These are phyloP conservation scores for Catharanthus roseus DNA, from an alignment of 257 asterid genomes.

Conservation along the genomic window DNA sequence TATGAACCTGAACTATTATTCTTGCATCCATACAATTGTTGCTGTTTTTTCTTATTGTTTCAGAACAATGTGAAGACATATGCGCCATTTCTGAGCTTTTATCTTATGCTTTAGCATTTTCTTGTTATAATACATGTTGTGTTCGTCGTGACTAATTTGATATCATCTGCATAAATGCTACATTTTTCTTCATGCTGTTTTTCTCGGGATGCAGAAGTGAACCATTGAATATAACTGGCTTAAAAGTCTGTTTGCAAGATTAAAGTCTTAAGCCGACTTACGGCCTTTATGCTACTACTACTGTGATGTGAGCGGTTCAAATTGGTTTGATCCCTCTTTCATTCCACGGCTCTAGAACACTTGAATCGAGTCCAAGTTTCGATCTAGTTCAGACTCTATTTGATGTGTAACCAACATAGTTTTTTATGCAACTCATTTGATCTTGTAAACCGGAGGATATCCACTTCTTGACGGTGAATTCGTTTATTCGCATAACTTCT, in stretches of 20 bases:
- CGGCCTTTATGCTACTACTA: too few relatives aligned
- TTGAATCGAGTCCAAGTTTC: too few relatives aligned
- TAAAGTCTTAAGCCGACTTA: too few relatives aligned
- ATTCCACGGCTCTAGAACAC: too few relatives aligned
- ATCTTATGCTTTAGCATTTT: not conserved
- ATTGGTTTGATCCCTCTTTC: too few relatives aligned
- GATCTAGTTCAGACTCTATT: not conserved
- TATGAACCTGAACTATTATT: slow-evolving; percentile 22
- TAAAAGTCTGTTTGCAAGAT: not conserved
- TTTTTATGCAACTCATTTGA: not conserved
- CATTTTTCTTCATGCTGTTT: not conserved
- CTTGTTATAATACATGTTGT: not conserved
- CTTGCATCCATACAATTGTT: not conserved
- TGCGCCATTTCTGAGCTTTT: not conserved
- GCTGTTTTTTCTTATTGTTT: not conserved
- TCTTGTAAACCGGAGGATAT: not conserved
- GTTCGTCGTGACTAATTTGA: not conserved
- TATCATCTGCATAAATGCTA: not conserved
- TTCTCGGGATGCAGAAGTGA: not conserved
- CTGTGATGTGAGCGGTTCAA: too few relatives aligned
- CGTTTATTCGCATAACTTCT: not conserved
- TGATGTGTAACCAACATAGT: not conserved
- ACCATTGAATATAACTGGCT: not conserved
- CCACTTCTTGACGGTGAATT: slow-evolving; percentile 8
- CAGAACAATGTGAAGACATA: not conserved